Conservation (phyloP, 331 rosid genomes). For the Acacia concinna region DNA sequence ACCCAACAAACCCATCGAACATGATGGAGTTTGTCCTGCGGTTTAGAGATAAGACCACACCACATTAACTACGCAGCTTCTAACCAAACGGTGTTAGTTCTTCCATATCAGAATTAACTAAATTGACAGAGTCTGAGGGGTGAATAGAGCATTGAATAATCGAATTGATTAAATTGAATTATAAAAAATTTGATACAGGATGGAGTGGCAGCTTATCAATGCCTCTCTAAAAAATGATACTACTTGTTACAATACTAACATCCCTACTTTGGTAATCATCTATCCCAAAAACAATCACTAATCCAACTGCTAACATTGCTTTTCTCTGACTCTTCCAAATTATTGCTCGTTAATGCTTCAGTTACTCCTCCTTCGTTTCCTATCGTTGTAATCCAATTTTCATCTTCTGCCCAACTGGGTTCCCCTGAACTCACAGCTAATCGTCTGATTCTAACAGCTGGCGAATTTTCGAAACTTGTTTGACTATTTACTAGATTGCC, state of each 20-base stretch:
- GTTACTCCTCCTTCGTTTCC: slow-evolving; percentile 19
- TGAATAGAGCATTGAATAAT: not conserved
- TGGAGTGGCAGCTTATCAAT: slow-evolving; percentile 35
- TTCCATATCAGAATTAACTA: not conserved
- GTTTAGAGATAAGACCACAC: slow-evolving; percentile 8
- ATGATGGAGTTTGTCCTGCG: slow-evolving; percentile 30
- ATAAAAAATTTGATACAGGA: slow-evolving; percentile 46
- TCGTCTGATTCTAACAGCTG: slow-evolving; percentile 56
- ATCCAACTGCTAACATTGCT: slow-evolving; percentile 33
- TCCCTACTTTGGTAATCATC: slow-evolving; percentile 34
- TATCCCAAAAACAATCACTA: slow-evolving; percentile 37
- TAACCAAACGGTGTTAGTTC: not conserved
- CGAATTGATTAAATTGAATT: slow-evolving; percentile 19
- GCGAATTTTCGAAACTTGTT: slow-evolving; percentile 26
- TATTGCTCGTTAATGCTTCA: slow-evolving; percentile 31
- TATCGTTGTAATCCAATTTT: slow-evolving; percentile 67
- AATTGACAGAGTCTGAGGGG: not conserved
- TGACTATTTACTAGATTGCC: slow-evolving; percentile 22
- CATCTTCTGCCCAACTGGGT: slow-evolving; percentile 57
- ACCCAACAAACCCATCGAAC: slow-evolving; percentile 42
- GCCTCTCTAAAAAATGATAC: slow-evolving; percentile 48
- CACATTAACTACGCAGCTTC: slow-evolving; percentile 17
- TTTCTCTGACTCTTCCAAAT: slow-evolving; percentile 26
- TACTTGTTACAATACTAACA: slow-evolving; percentile 35
- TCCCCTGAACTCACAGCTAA: slow-evolving; percentile 55